Evolutionary conservation across 106 monocot species (phyloP), one percentile per base, ranked within the genome.

Genomic region (Ottelia alismoides): DNA sequence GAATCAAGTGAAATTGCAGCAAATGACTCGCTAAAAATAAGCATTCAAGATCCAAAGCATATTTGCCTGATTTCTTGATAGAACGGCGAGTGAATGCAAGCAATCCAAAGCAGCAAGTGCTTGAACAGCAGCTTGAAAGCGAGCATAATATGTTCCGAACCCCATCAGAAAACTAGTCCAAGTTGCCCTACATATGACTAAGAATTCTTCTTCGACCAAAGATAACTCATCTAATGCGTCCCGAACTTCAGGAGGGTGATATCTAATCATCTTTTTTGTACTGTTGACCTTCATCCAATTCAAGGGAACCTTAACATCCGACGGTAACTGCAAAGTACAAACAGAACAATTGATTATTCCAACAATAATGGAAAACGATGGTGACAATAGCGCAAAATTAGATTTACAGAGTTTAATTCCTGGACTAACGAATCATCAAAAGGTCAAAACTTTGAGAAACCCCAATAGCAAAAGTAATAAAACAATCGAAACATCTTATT

Each of bases 61-160:
- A 12, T 28, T 63, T 73, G 90, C 98, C 79, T 74, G 70, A 60
- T 85, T 80, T 61, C 72, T 98, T 70, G 98, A 77, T 40, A 98
- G 77, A 77, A 66, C 65, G 30, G 98, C 85, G 68, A 98, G 74
- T 25, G 98, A 98, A 78, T 76, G 61, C 60, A 98, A 80, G 69
- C 90, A 90, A 60, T 98, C 98, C 46, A 98, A 66, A 59, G 79
- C 72, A 70, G 90, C 98, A 45, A 98, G 59, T 70, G 90, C 78
- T 63, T 90, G 79, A 63, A 86, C 82, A 65, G 72, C 72, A 66
- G 88, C 79, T 80, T 90, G 85, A 77, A 90, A 98, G 57, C 85
- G 74, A 59, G 82, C 63, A 67, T 98, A 90, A 59, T 83, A 77
- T 74, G 58, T 75, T 12, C 77, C 57, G 65, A 90, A 98, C 11